Conservation (phyloP, 2,329 filamentous ascomycete species). For the Escovopsis sp. region DNA sequence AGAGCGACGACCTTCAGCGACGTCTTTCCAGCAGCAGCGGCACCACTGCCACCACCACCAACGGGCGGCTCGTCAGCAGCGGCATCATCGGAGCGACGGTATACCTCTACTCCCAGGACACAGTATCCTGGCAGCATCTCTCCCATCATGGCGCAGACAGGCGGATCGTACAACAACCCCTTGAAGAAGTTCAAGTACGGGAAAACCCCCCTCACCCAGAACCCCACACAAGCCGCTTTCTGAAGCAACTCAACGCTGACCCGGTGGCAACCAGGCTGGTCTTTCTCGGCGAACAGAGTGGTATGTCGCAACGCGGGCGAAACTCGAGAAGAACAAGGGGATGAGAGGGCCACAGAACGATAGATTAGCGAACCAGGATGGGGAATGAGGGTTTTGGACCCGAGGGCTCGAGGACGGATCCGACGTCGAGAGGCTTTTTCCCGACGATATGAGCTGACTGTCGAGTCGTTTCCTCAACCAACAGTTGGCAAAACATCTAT, state of each 20-base stretch:
- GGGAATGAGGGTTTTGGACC: too few relatives aligned
- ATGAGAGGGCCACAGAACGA: too few relatives aligned
- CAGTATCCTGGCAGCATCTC: background rate
- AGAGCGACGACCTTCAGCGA: background rate
- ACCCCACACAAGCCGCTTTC: background rate
- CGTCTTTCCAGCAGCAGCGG: too few relatives aligned
- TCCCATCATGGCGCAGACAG: conserved; percentile 59
- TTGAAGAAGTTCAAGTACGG: conserved; percentile 98
- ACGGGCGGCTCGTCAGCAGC: too few relatives aligned
- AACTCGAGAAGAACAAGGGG: too few relatives aligned
- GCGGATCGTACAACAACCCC: conserved; percentile 92
- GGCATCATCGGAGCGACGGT: conserved; percentile 1
- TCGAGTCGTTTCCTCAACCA: conserved; percentile 1
- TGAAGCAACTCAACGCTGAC: background rate
- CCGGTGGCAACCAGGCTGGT: conserved; percentile 50
- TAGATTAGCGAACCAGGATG: too few relatives aligned
- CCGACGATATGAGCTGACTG: too few relatives aligned
- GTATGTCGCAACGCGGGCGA: too few relatives aligned
- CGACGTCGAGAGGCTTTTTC: too few relatives aligned
- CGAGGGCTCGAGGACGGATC: too few relatives aligned
- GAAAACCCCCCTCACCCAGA: background rate
- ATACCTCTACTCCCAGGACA: background rate
- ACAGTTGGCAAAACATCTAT: conserved; percentile 95
- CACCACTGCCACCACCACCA: too few relatives aligned
- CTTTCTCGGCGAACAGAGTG: conserved; percentile 95